Base-by-base conservation (phyloP, 108 stramenopile genomes). In the Heterococcus sp. region DNA sequence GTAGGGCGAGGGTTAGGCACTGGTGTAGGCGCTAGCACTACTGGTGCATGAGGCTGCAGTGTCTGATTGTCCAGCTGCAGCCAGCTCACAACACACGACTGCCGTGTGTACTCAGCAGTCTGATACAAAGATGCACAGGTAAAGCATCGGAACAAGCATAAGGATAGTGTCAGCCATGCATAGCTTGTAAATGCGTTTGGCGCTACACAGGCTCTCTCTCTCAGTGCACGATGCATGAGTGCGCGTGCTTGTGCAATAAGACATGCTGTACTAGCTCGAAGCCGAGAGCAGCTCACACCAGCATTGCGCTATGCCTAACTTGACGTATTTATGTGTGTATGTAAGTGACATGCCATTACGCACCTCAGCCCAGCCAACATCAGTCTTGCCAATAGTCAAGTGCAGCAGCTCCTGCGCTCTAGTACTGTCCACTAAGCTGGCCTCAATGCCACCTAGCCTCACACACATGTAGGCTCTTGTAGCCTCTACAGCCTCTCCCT, bases 21-120 rank as follows among this genome's bases (percentile, higher is more conserved):
- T 35, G 68, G 78, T 28, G 83, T 84, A 2, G 83, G 83, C 5
- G 75, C 73, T 32, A 84, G 28, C 36, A 84, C 37, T 39, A 84
- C 69, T 3, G 83, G 83, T 1, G 83, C 83, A 21, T 76, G 75
- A 34, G 83, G 38, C 2, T 84, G 36, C 11, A 63, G 68, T 26
- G 75, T 71, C 40, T 84, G 83, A 32, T 84, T 84, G 75, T 84
- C 83, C 26, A 84, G 75, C 37, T 84, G 83, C 14, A 84, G 65
- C 75, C 75, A 71, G 69, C 40, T 68, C 33, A 84, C 83, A 3
- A 68, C 74, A 27, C 75, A 76, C 75, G 75, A 76, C 1, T 68
- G 66, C 46, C 75, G 68, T 28, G 83, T 84, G 31, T 75, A 35
- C 26, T 81, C 79, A 71, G 46, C 46, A 8, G 46, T 58, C 46